Conservation (phyloP, 257 asterid species). For the Solanum habrochaites region DNA sequence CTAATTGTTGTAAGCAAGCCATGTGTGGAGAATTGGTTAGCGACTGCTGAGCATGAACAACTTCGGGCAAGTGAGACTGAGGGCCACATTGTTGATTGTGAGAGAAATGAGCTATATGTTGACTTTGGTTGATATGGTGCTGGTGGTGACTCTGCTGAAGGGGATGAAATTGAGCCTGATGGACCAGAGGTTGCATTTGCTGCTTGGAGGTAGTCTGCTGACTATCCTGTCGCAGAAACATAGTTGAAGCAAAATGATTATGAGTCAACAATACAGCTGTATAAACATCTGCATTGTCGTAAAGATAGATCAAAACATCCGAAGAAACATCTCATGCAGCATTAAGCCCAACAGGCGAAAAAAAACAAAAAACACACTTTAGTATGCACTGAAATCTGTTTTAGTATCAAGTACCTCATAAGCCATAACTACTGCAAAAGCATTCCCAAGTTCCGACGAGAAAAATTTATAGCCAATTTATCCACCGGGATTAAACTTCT, state of each 20-base stretch:
- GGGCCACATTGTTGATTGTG: constrained; percentile 69
- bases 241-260: background rate
- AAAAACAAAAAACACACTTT: too few species aligned
- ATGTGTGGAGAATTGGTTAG: constrained; percentile 53
- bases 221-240: constrained; percentile 24
- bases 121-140: constrained; percentile 53
- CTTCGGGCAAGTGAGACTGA: constrained; percentile 61
- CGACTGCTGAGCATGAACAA: constrained; percentile 64
- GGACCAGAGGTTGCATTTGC: constrained; percentile 47
- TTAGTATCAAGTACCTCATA: background rate
- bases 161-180: constrained; percentile 61
- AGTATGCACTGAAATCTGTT: background rate
- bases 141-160: constrained; percentile 54
- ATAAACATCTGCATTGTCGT: background rate
- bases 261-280: background rate
- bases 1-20: constrained; percentile 56
- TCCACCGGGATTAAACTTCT: background rate
- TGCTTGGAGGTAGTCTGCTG: constrained; percentile 59
- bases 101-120: constrained; percentile 49
- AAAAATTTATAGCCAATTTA: background rate
- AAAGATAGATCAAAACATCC: background rate
- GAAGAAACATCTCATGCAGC: background rate
- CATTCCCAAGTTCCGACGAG: background rate
- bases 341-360: background rate
- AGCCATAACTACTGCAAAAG: background rate